A percentile compares a stretch with the other conserved stretches of the same genome.
Evolutionary conservation across 1,139 yeast genomes (phyloP).

Genomic region (Komagataea norvegica): DNA sequence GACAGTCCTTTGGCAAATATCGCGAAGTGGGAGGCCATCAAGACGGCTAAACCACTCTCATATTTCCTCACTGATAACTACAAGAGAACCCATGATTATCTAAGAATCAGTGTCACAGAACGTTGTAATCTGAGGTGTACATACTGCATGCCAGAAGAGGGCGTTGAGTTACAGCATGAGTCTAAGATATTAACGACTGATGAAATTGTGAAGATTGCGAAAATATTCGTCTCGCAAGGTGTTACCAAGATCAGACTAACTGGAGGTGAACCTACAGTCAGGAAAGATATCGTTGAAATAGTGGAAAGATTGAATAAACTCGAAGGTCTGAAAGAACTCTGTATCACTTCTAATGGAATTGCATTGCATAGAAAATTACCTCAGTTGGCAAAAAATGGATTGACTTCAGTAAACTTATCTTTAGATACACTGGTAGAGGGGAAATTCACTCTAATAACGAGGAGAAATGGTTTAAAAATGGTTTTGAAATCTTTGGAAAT

Average conservation of each 20-base stretch:
- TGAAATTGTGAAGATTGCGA: conserved; percentile 40
- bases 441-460: conserved; percentile 42
- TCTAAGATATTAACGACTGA: conserved; percentile 35
- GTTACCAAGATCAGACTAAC: conserved; percentile 45
- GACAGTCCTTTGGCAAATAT: not conserved
- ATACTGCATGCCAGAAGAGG: conserved; percentile 55
- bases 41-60: conserved; percentile 33
- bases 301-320: conserved; percentile 35
- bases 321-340: conserved; percentile 39
- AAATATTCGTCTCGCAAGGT: conserved; percentile 41
- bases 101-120: conserved; percentile 46
- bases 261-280: conserved; percentile 51
- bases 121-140: conserved; percentile 45
- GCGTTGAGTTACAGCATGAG: conserved; percentile 40
- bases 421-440: conserved; percentile 47
- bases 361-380: conserved; percentile 43
- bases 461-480: conserved; percentile 41
- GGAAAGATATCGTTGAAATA: conserved; percentile 42
- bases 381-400: conserved; percentile 34
- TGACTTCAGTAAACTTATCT: conserved; percentile 42
- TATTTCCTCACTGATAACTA: conserved; percentile 41
- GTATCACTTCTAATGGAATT: conserved; percentile 47
- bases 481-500: conserved; percentile 39
- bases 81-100: conserved; percentile 41
- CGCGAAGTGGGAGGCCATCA: conserved; percentile 19